Evolutionary conservation across 768 basidiomycete species (phyloP).

Genomic region (Tylopilus sp.): DNA sequence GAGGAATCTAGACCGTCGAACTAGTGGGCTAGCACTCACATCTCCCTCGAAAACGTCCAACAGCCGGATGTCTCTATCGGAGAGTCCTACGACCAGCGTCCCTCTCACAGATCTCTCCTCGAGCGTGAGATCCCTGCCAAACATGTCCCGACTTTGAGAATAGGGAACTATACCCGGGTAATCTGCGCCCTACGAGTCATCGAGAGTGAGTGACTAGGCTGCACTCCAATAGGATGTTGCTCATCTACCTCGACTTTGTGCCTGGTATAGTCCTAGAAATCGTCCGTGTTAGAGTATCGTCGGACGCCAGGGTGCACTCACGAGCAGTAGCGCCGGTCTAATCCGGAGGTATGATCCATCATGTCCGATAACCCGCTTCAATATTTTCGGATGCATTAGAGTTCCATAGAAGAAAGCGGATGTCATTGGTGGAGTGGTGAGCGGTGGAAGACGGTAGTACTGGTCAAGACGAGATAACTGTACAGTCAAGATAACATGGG

Average conservation of each 20-base stretch:
- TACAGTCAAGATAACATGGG: neutral
- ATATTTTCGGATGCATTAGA: slow-evolving; percentile 81
- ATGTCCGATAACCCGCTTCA: slow-evolving; percentile 72
- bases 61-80: slow-evolving; percentile 53
- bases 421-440: slow-evolving; percentile 21
- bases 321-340: slow-evolving; percentile 71
- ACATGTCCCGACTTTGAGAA: slow-evolving; percentile 43
- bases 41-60: slow-evolving; percentile 83
- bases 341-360: slow-evolving; percentile 60
- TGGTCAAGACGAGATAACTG: neutral
- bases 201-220: slow-evolving; percentile 3
- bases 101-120: slow-evolving; percentile 77
- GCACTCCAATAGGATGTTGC: neutral
- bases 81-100: slow-evolving; percentile 73
- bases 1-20: neutral
- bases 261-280: slow-evolving; percentile 66
- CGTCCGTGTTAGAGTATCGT: neutral
- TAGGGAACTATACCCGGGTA: slow-evolving; percentile 83
- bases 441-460: too few relatives aligned
- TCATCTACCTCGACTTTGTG: slow-evolving; percentile 66
- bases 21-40: slow-evolving; percentile 39
- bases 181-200: slow-evolving; percentile 49
- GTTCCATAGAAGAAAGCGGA: slow-evolving; percentile 88
- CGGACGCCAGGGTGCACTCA: slow-evolving; percentile 33
- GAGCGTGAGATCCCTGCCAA: slow-evolving; percentile 45